Evolutionary conservation across 306 rosid genomes (phyloP), one percentile per base, ranked within the genome.

Genomic region (Rosa lucieae): DNA sequence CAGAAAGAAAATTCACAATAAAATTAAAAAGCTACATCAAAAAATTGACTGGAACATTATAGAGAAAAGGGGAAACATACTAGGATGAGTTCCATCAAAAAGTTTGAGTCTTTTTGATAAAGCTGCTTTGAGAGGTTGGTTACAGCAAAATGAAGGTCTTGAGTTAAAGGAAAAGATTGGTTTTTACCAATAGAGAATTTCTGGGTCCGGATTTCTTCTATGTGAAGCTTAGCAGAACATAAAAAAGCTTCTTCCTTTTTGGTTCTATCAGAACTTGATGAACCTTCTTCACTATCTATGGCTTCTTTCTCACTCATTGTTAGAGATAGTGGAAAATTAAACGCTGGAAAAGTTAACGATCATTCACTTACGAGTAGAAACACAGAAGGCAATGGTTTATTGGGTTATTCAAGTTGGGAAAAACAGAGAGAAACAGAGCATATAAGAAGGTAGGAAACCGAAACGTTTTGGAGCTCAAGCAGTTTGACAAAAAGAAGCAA

Each of bases 71-170:
- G 58, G 20, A 10, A 47, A 17, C 18, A 43, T 8, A 44, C 75
- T 44, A 47, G 43, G 32, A 71, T 48, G 61, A 71, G 82, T 18
- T 79, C 82, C 78, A 79, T 62, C 1, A 79, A 21, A 61, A 79
- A 72, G 63, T 79, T 75, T 23, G 49, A n/a, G 39, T 72, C 78
- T 72, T 72, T 79, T 14, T 75, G 56, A 63, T 79, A 62, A 0
- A 72, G 67, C 37, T 79, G 78, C 3, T 63, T 77, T 2, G 78
- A 72, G 12, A 79, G 65, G 26, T 72, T 63, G 2, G 66, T 35
- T 1, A 79, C 73, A 0, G 67, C 73, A 6, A 14, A 78, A 15
- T 62, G 78, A 15, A 72, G 82, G 14, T 79, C 82, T 8, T 70
- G 32, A 18, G 67, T 79, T 3, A 79, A 63, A 0, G 82, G 82